phyloP scores from a whole-genome alignment of 2,329 filamentous ascomycete genomes.

The Cryphonectria naterciae region DNA sequence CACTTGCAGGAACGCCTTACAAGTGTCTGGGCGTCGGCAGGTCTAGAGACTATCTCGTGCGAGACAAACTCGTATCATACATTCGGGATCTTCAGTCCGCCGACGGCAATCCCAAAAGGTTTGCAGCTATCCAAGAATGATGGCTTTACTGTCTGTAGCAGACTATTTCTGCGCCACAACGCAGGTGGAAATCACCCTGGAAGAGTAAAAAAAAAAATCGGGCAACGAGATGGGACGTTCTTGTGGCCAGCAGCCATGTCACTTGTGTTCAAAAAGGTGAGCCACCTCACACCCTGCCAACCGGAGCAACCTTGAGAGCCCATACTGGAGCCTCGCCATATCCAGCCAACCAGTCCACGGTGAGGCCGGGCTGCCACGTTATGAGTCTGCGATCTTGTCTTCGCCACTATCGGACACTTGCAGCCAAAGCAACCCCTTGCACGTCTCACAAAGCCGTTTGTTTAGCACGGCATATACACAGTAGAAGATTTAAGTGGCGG shows the following conservation, averaged over 20 bases:
- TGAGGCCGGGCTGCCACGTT: slow-evolving; percentile 18
- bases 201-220: background rate
- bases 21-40: background rate
- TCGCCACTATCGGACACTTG: slow-evolving; percentile 22
- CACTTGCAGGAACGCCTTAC: background rate
- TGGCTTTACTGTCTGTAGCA: background rate
- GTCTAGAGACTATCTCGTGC: background rate
- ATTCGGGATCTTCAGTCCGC: background rate
- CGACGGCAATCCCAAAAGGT: background rate
- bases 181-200: background rate
- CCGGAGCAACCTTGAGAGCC: slow-evolving; percentile 8
- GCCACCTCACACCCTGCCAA: background rate
- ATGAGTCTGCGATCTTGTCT: slow-evolving; percentile 24
- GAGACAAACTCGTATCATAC: background rate
- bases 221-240: background rate
- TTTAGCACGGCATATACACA: slow-evolving; percentile 4
- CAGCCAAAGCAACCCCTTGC: slow-evolving; percentile 23
- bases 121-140: background rate
- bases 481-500: background rate
- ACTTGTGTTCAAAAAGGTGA: background rate
- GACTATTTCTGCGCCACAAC: background rate
- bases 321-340: slow-evolving; percentile 10
- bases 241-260: slow-evolving; percentile 12
- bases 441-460: slow-evolving; percentile 21
- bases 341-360: slow-evolving; percentile 10